Evolutionary conservation across 306 rosid genomes (phyloP).

Genomic region (Aeschynomene evenia): DNA sequence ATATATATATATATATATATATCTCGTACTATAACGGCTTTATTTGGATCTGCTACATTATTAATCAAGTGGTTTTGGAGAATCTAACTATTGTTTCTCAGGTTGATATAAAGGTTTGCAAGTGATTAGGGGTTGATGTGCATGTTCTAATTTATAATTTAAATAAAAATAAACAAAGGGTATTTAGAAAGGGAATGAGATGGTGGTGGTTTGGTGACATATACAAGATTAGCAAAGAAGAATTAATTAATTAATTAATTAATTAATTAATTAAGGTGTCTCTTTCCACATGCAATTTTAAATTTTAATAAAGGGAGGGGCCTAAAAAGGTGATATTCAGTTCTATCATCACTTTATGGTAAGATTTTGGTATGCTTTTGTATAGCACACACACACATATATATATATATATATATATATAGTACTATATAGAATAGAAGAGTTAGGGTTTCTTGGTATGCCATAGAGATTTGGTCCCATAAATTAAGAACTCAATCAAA

Average conservation of each 20-base stretch:
- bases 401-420: not conserved
- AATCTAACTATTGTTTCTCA: slow-evolving; percentile 21
- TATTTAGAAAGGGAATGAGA: slow-evolving; percentile 22
- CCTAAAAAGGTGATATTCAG: slow-evolving; percentile 60
- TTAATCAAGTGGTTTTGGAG: slow-evolving; percentile 9
- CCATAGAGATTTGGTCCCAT: slow-evolving; percentile 68
- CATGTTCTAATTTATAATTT: not conserved
- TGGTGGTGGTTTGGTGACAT: slow-evolving; percentile 33
- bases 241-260: too few species aligned
- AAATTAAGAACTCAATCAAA: slow-evolving; percentile 74
- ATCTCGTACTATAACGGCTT: not conserved
- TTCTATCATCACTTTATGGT: slow-evolving; percentile 53
- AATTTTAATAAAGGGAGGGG: slow-evolving; percentile 39
- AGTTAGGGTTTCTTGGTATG: slow-evolving; percentile 25
- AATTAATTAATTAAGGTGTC: too few species aligned
- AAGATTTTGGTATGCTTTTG: slow-evolving; percentile 65
- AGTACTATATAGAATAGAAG: not conserved
- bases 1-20: not conserved
- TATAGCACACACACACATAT: slow-evolving; percentile 3
- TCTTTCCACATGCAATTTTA: slow-evolving; percentile 44
- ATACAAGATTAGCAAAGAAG: slow-evolving; percentile 31
- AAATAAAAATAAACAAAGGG: slow-evolving; percentile 28
- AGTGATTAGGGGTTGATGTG: slow-evolving; percentile 15
- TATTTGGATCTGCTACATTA: not conserved
- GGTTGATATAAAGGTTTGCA: slow-evolving; percentile 18